Evolutionary conservation across 2,329 filamentous ascomycete species (phyloP), one percentile per base, ranked within the genome.

Genomic region (Fusarium drepaniforme): DNA sequence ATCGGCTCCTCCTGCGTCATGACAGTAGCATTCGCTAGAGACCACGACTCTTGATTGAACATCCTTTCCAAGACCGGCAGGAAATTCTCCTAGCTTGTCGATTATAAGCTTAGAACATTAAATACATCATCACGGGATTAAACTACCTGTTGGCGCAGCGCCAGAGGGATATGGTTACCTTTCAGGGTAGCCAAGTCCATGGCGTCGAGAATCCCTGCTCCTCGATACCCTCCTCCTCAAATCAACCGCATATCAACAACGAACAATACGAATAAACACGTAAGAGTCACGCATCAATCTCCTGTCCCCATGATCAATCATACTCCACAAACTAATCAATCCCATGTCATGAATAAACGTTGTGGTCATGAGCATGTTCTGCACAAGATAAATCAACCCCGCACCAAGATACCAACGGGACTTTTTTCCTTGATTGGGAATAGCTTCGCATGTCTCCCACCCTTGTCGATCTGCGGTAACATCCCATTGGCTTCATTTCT

Each of bases 371-470:
- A 60, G 42, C 30, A 15, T 16, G 15, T 51, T 51, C 23, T 28
- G 15, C 35, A n/a, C 44, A 53, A 51, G 44, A 53, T 53, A 63
- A 56, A 13, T 23, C 35, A 65, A 58, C 67, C 68, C 72, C 59
- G 72, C 51, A 49, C 51, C 6, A 38, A 74, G 51, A 66, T 70
- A 72, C 33, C 23, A 21, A 16, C 16, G n/a, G 63, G 73, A 71
- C 59, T 67, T 75, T 75, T 75, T 75, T 25, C 40, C 72, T 63
- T 44, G 3, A 64, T 75, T 5, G 12, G 72, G 72, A 49, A 73
- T 73, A 75, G 72, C 64, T 51, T 65, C 56, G 13, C 30, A 16
- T 57, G 30, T 33, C 8, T 33, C 3, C 30, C 37, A 15, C 33
- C 28, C 13, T 49, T 42, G 44, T 25, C 30, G 60, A 75, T 74